Percentiles rank a stretch among this genome's conserved stretches.
These are phyloP conservation scores for Tuber indicum DNA, from an alignment of 495 filamentous ascomycete species.

Conservation along the genomic window DNA sequence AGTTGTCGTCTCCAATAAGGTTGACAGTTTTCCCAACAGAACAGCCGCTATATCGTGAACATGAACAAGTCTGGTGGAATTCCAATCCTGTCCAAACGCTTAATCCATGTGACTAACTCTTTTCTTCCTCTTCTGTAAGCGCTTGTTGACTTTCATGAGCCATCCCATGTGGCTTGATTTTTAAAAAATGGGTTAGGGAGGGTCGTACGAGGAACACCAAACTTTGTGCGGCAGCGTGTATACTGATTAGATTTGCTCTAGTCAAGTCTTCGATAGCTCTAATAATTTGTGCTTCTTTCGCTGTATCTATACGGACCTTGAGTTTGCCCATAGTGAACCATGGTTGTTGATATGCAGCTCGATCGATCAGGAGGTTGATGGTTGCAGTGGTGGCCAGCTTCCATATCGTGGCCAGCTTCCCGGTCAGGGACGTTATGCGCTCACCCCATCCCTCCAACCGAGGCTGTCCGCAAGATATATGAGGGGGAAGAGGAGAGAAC, in stretches of 20 bases:
- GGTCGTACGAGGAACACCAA: slow-evolving; percentile 5
- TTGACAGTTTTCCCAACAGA: not conserved
- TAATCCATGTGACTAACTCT: slow-evolving; percentile 8
- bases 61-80: slow-evolving; percentile 15
- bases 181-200: slow-evolving; percentile 8
- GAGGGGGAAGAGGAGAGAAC: no score
- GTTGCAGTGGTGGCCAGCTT: not conserved
- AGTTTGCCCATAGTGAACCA: no score
- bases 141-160: slow-evolving; percentile 10
- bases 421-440: not conserved
- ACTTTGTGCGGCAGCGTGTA: slow-evolving; percentile 9
- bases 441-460: no score
- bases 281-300: no score
- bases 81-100: slow-evolving; percentile 10
- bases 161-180: no score
- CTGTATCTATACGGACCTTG: no score
- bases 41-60: slow-evolving; percentile 1
- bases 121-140: slow-evolving; percentile 8
- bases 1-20: not conserved
- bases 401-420: not conserved
- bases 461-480: no score
- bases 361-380: no score
- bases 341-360: no score
- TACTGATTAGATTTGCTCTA: slow-evolving; percentile 3
- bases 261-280: slow-evolving; percentile 3